Evolutionary conservation across 371 early-diverging fungal genomes (phyloP).

Genomic region (Mortierella sp.): DNA sequence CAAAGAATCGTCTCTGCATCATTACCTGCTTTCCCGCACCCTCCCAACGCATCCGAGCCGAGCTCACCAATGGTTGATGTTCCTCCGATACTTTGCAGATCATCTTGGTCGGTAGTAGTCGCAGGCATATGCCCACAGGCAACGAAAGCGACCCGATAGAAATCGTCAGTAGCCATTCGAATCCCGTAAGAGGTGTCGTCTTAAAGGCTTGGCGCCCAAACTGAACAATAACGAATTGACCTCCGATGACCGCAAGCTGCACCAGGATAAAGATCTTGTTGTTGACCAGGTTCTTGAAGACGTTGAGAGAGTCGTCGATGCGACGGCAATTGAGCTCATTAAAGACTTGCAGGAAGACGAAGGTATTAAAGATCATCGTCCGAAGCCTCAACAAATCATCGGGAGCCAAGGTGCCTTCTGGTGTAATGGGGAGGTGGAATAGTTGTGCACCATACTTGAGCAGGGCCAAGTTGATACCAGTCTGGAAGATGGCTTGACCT

Average conservation of each 20-base stretch:
- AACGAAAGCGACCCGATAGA: constrained; percentile 84
- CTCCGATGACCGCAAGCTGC: constrained; percentile 72
- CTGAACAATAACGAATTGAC: constrained; percentile 88
- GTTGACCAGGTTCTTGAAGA: constrained; percentile 81
- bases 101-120: constrained; percentile 73
- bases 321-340: constrained; percentile 90
- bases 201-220: constrained; percentile 93
- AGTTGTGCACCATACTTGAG: constrained; percentile 70
- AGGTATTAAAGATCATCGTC: constrained; percentile 94
- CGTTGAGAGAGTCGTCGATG: constrained; percentile 82
- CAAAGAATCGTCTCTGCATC: constrained; percentile 60
- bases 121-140: constrained; percentile 82
- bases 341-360: constrained; percentile 96
- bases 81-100: constrained; percentile 53
- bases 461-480: constrained; percentile 69
- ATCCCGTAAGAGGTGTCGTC: constrained; percentile 71
- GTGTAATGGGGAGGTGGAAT: constrained; percentile 68
- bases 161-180: constrained; percentile 86
- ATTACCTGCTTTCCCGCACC: constrained; percentile 63
- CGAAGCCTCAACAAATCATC: constrained; percentile 62
- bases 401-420: constrained; percentile 42
- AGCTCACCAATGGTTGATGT: constrained; percentile 61
- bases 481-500: constrained; percentile 90
- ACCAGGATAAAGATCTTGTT: constrained; percentile 86
- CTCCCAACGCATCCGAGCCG: constrained; percentile 66